Conservation (phyloP, 2,329 filamentous ascomycete genomes). For the Sarocladium kiliense region DNA sequence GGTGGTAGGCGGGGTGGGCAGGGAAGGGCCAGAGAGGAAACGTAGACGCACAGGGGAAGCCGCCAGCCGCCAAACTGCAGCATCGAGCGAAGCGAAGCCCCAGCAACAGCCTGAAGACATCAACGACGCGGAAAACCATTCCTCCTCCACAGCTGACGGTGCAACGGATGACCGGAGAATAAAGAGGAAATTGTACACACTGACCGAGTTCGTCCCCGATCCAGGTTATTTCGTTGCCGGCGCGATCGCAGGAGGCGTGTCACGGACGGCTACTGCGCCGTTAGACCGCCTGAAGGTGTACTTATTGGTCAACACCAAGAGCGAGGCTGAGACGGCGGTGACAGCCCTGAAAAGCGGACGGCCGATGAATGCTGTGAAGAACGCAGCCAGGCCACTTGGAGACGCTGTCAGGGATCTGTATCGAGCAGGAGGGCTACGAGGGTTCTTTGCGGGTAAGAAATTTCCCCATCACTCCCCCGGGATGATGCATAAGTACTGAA, state of each 20-base stretch:
- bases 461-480: neutral
- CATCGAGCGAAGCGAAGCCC: slow-evolving; percentile 25
- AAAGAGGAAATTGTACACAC: slow-evolving; percentile 41
- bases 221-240: slow-evolving; percentile 98
- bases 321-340: slow-evolving; percentile 44
- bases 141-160: slow-evolving; percentile 28
- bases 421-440: slow-evolving; percentile 78
- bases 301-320: slow-evolving; percentile 79
- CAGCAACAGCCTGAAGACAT: slow-evolving; percentile 22
- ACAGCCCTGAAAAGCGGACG: slow-evolving; percentile 66
- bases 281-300: slow-evolving; percentile 97
- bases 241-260: slow-evolving; percentile 89
- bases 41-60: slow-evolving; percentile 4
- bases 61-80: slow-evolving; percentile 13
- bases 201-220: slow-evolving; percentile 70
- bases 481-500: neutral
- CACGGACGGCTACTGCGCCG: slow-evolving; percentile 89
- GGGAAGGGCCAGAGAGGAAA: slow-evolving; percentile 8
- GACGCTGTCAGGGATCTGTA: slow-evolving; percentile 75
- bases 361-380: slow-evolving; percentile 57
- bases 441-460: slow-evolving; percentile 83
- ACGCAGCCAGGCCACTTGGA: slow-evolving; percentile 63
- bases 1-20: neutral
- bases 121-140: slow-evolving; percentile 20
- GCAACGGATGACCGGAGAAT: slow-evolving; percentile 13